Base-by-base conservation (phyloP, 179 eudicot species). In the Beta lomatogona region DNA sequence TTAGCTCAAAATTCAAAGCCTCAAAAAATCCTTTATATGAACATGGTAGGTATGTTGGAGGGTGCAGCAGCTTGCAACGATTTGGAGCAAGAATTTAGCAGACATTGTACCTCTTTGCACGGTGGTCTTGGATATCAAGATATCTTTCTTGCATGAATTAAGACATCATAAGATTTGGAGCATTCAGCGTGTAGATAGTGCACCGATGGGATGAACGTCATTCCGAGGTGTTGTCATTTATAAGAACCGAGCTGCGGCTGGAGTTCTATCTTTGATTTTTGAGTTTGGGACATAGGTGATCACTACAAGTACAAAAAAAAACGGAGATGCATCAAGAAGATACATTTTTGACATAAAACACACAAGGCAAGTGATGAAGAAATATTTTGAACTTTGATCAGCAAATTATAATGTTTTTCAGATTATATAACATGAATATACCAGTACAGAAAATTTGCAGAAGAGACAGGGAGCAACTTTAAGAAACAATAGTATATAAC, bases 141-240 rank as follows among this genome's bases (percentile, higher is more conserved):
- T 16, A 19, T 11, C 53, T 78, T 76, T 67, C 74, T 28, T 16
- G 36, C 58, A 77, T 28, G 44, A n/a, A 66, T 55, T 60, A 69
- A 50, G 19, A 16, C 41, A 44, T 45, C 41, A 12, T 52, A 36
- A 21, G 8, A 19, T 9, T 14, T 66, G 46, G 48, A 66, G 45
- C 10, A 50, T 67, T 67, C 12, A 19, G 57, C 15, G 50, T 71
- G 41, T 36, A 4, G 16, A 25, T 22, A 50, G 28, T 22, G 36
- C 75, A 44, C 31, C 53, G 60, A 52, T 73, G 76, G 44, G 22
- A 19, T 11, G 25, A 59, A 54, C n/a, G 22, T 57, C 77, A 71
- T 36, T 28, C 55, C 13, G 21, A 16, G 48, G 77, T 28, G 28
- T 16, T 22, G n/a, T 22, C 75, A 36, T 71, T 31, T 22, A 22